These are phyloP conservation scores for Mortierella sp. DNA, from an alignment of 371 early-diverging fungal genomes.

Conservation along the genomic window DNA sequence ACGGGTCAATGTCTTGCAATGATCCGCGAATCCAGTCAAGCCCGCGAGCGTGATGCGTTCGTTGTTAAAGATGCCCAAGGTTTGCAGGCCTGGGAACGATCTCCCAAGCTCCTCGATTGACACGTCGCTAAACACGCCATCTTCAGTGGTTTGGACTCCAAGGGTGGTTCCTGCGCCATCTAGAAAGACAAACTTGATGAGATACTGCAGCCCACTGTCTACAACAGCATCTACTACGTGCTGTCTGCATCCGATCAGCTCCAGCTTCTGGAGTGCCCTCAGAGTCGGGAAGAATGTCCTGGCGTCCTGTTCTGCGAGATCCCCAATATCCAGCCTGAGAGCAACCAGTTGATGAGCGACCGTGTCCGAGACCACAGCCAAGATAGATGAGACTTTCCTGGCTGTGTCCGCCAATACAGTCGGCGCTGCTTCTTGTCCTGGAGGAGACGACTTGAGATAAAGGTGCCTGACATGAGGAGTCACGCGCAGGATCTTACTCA, in stretches of 20 bases:
- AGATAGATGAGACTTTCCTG: conserved; percentile 13
- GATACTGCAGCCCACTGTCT: not conserved
- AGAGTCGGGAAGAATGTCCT: conserved; percentile 14
- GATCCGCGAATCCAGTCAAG: not conserved
- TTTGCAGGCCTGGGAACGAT: not conserved
- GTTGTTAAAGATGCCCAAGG: conserved; percentile 12
- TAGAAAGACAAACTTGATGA: not conserved
- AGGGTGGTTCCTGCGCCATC: not conserved
- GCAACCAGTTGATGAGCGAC: not conserved
- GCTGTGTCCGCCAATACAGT: not conserved
- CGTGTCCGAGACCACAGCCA: not conserved
- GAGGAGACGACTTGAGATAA: not conserved
- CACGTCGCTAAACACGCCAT: conserved; percentile 14
- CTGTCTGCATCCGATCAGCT: conserved; percentile 7
- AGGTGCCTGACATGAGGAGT: not conserved
- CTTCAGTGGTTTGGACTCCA: not conserved
- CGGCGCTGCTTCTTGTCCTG: not conserved
- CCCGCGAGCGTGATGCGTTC: conserved; percentile 1
- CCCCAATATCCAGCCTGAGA: conserved; percentile 11
- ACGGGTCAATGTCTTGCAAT: conserved; percentile 9
- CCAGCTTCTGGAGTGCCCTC: conserved; percentile 12
- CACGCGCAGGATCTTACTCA: not conserved
- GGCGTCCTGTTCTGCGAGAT: not conserved
- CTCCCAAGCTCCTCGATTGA: not conserved
- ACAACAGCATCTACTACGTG: conserved; percentile 4